Evolutionary conservation across 1,284 basidiomycete genomes (phyloP).

Genomic region (Rhodotorula sp.): DNA sequence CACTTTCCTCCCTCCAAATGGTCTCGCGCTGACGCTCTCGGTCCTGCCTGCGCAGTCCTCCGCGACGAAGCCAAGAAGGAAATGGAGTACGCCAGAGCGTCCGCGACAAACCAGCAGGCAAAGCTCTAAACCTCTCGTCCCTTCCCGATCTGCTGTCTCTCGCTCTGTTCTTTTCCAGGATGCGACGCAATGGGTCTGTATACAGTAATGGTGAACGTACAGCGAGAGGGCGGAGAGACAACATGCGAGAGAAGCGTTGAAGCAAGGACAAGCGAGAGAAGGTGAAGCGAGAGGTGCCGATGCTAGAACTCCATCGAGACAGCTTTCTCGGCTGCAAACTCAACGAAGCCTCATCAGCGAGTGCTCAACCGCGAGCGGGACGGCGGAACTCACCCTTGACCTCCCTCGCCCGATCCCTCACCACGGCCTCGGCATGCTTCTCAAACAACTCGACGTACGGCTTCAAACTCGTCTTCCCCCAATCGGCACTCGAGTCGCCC

Average conservation of each 20-base stretch:
- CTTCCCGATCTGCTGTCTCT: no score
- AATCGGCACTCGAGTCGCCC: conserved; percentile 47
- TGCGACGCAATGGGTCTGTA: neutral
- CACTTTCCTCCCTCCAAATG: neutral
- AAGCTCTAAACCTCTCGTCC: no score
- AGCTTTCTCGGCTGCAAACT: conserved; percentile 18
- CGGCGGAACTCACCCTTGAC: conserved; percentile 39
- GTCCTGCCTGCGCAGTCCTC: conserved; percentile 2
- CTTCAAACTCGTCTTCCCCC: conserved; percentile 62
- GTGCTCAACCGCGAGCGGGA: no score
- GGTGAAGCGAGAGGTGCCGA: neutral
- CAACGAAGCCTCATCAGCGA: no score
- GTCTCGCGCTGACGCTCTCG: neutral
- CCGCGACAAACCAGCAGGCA: neutral
- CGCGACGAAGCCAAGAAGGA: conserved; percentile 33
- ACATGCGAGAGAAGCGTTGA: neutral
- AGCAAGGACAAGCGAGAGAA: neutral
- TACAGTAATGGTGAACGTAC: neutral
- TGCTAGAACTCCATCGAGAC: conserved; percentile 31
- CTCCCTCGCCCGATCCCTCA: conserved; percentile 46
- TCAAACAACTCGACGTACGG: conserved; percentile 90
- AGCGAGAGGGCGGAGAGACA: neutral
- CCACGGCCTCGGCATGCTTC: conserved; percentile 59
- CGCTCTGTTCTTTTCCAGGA: neutral
- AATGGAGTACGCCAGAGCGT: neutral